Percentiles rank a stretch among this genome's conserved stretches.
phyloP scores from a whole-genome alignment of 495 filamentous ascomycete genomes.

The Amniculicola lignicola region DNA sequence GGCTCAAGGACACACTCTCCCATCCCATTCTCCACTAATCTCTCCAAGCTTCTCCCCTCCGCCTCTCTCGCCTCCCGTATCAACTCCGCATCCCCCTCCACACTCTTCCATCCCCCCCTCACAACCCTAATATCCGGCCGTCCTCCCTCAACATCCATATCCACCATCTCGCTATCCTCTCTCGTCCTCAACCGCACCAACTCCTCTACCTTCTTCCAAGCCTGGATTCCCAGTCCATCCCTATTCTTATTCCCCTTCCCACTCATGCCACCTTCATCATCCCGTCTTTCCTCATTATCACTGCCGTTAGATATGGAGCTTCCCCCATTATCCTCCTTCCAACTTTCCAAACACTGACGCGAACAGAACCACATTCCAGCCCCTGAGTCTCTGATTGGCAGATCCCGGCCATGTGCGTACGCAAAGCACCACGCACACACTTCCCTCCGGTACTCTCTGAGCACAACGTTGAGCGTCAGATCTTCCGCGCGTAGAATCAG shows the following conservation, averaged over 20 bases:
- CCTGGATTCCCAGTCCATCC: conserved; percentile 31
- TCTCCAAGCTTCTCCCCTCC: no score
- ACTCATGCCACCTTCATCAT: no score
- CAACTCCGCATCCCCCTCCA: conserved; percentile 8
- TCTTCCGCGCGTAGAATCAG: conserved; percentile 20
- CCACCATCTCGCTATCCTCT: conserved; percentile 29
- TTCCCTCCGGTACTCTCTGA: conserved; percentile 41
- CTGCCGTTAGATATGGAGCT: no score
- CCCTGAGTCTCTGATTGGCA: conserved; percentile 24
- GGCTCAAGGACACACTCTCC: no score
- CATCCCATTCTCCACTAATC: no score
- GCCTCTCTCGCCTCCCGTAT: conserved; percentile 24
- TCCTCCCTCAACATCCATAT: conserved; percentile 13
- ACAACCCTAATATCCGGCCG: conserved; percentile 21
- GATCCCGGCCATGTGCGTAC: conserved; percentile 38
- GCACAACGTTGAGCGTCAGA: conserved; percentile 34
- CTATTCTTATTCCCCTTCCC: conserved; percentile 22
- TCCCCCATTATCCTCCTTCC: conserved; percentile 27
- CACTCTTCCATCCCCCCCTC: conserved; percentile 20
- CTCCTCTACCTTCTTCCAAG: conserved; percentile 30
- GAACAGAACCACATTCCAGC: conserved; percentile 40
- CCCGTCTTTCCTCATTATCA: no score
- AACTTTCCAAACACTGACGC: conserved; percentile 24
- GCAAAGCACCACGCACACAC: conserved; percentile 42
- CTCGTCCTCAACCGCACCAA: conserved; percentile 15